Evolutionary conservation across 2,329 filamentous ascomycete genomes (phyloP), one percentile per base, ranked within the genome.

Genomic region (Chaetomiaceae sp.): DNA sequence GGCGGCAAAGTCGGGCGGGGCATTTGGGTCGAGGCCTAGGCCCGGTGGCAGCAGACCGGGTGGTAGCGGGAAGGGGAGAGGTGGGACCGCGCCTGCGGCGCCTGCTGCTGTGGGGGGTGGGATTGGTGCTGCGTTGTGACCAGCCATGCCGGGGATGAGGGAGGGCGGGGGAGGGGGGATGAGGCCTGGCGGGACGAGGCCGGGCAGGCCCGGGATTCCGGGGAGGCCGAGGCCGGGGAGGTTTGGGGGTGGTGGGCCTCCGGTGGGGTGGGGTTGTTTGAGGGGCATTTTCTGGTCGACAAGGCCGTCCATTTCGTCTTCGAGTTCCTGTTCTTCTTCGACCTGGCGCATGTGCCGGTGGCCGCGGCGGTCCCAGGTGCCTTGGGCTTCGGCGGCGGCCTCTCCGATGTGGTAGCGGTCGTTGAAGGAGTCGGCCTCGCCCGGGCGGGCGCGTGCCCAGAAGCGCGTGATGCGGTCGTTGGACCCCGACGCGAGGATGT

Each of bases 401-500:
- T 96, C 91, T 43, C 93, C 93, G 56, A 97, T 93, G 65, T 99
- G 93, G 68, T 95, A 96, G 52, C 90, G 82, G 70, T 99, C 93
- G 63, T 91, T 90, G 69, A 89, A 80, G 61, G 87, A 86, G 47
- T 86, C 84, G n/a, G 78, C 80, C 59, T 96, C 92, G 43, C 93
- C 93, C 2, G 93, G 93, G 42, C 93, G 78, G 14, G 89, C 82
- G 37, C 93, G 85, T 3, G 91, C 90, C 93, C 93, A 99, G 73
- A 99, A 99, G 42, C 93, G 85, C 2, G 93, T 97, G 55, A 96
- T 91, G 35, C 93, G 86, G 67, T 99, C 93, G 67, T 99, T 97
- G 10, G 91, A 96, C 12, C 93, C 93, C 2, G 92, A 95, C 0
- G 91, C 91, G 7, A 99, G 79, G 56, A 99, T 92, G 65, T 99